Conservation (phyloP, 805 yeast species). For the Scheffersomyces coipomensis region DNA sequence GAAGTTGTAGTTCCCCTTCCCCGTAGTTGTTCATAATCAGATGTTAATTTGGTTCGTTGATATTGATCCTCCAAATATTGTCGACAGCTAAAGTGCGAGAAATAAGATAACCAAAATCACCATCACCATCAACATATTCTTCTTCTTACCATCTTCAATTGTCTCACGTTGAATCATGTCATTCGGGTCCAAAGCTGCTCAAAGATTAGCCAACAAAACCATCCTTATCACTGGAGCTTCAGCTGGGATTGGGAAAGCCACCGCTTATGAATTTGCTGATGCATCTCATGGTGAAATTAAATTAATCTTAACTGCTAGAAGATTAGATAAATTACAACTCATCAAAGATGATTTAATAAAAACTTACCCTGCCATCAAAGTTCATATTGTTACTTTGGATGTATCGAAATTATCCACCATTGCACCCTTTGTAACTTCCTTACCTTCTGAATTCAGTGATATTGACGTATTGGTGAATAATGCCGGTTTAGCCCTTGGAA, state of each 20-base stretch:
- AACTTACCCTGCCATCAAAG: slow-evolving; percentile 47
- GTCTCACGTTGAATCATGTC: no score
- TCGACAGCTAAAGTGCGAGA: no score
- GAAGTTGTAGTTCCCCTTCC: no score
- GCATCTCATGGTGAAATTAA: slow-evolving; percentile 71
- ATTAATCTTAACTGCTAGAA: slow-evolving; percentile 76
- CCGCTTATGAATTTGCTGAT: slow-evolving; percentile 82
- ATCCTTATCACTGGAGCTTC: slow-evolving; percentile 95
- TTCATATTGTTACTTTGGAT: slow-evolving; percentile 59
- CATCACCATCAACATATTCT: no score
- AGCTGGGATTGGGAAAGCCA: slow-evolving; percentile 91
- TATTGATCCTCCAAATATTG: no score
- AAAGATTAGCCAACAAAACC: slow-evolving; percentile 75
- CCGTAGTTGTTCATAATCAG: no score
- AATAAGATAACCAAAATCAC: no score
- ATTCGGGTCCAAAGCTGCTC: slow-evolving; percentile 71
- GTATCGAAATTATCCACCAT: slow-evolving; percentile 40
- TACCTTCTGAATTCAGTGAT: slow-evolving; percentile 61
- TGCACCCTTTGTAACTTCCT: slow-evolving; percentile 46
- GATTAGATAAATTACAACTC: slow-evolving; percentile 57
- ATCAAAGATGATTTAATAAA: slow-evolving; percentile 46
- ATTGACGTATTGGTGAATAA: slow-evolving; percentile 70
- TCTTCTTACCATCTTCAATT: no score
- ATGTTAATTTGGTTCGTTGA: no score
- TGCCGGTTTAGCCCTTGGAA: slow-evolving; percentile 81